These are phyloP conservation scores for Eucalyptus regnans DNA, from an alignment of 345 rosid species.

Conservation along the genomic window DNA sequence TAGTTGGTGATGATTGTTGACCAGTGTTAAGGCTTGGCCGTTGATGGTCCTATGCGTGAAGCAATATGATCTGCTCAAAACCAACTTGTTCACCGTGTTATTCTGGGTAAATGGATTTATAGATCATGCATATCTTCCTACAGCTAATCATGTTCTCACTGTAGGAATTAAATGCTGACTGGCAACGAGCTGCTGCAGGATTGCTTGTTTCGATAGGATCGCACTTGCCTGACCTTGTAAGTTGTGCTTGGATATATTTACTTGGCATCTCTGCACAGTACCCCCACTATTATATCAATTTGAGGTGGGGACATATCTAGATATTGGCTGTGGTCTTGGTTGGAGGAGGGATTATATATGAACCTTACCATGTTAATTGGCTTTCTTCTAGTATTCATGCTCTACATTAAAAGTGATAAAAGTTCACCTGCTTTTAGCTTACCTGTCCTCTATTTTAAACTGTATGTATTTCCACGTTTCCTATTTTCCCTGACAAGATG, in stretches of 20 bases:
- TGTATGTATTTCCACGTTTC: neutral
- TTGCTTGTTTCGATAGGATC: constrained; percentile 85
- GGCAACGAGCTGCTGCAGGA: constrained; percentile 90
- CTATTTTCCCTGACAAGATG: neutral
- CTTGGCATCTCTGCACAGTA: neutral
- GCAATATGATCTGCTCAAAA: neutral
- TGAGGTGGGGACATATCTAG: neutral
- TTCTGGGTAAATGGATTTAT: neutral
- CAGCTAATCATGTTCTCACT: neutral
- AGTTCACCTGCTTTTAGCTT: neutral
- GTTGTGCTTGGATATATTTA: constrained; percentile 2
- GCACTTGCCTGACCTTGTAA: constrained; percentile 93
- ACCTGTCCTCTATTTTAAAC: neutral
- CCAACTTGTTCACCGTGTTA: neutral
- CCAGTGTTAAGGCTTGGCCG: neutral
- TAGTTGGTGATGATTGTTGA: neutral
- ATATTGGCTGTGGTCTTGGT: neutral
- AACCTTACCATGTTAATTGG: neutral
- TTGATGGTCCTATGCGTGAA: neutral
- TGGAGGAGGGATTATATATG: neutral
- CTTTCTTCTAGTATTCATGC: neutral
- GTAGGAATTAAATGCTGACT: constrained; percentile 79
- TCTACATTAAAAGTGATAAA: neutral
- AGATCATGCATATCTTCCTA: neutral
- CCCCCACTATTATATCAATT: neutral